Evolutionary conservation across 2,329 filamentous ascomycete species (phyloP), one percentile per base, ranked within the genome.

Genomic region (Penicillium sp.): DNA sequence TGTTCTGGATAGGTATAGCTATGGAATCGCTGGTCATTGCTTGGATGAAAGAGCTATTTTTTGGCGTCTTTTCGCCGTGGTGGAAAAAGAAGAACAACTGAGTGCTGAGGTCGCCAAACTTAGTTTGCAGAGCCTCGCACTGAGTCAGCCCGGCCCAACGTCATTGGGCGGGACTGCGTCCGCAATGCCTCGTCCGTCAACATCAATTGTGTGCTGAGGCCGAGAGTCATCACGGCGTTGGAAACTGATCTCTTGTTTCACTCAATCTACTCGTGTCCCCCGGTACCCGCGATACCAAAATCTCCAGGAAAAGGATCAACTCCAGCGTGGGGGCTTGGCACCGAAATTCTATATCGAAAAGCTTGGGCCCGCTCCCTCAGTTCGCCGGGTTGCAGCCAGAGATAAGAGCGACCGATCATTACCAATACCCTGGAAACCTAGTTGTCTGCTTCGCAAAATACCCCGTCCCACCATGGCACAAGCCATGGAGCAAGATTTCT

Each of bases 401-500:
- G 16, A n/a, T 5, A 28, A 20, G 22, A 16, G 36, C 8, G 13
- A 25, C 27, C 10, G 5, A 18, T 18, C 8, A 5, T 4, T 13
- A 38, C 6, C 35, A 13, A 38, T 22, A 38, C 2, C 18, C 10
- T 13, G 16, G 10, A 2, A n/a, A 22, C 5, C 13, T n/a, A 44
- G 16, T 3, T 24, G 5, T 24, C 25, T 22, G 10, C 14, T 28
- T n/a, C 10, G 11, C 9, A 10, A 36, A 31, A 10, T 20, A 33
- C 42, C 28, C 5, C 8, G 2, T n/a, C 30, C 22, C 24, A 54
- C 13, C n/a, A 68, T 68, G 65, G 40, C 59, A 22, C 56, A 59
- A 50, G 60, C 61, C 53, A 53, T 55, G 35, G 50, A 65, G 42
- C 62, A 65, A 55, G 62, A 57, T 13, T 65, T 72, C 57, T 73